These are phyloP conservation scores for Paramyrothecium sp. DNA, from an alignment of 2,329 filamentous ascomycete genomes.

Conservation along the genomic window DNA sequence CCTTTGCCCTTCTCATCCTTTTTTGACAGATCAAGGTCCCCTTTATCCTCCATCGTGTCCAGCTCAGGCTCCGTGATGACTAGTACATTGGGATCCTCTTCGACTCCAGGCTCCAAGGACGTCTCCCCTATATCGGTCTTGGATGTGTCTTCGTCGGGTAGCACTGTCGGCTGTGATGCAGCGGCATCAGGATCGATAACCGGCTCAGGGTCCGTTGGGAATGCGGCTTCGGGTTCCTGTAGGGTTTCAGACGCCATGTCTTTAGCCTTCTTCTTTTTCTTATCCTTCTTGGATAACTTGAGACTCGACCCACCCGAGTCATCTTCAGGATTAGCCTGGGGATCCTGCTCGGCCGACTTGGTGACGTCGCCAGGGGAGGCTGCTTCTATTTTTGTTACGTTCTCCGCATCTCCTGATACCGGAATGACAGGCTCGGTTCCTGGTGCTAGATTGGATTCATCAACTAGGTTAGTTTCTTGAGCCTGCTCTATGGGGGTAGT, in stretches of 20 bases:
- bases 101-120: not conserved
- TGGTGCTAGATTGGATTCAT: conserved; percentile 1
- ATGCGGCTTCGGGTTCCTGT: conserved; percentile 23
- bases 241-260: conserved; percentile 23
- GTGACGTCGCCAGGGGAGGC: conserved; percentile 4
- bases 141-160: not conserved
- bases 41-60: conserved; percentile 6
- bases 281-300: conserved; percentile 27
- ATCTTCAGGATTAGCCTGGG: conserved; percentile 24
- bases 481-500: conserved; percentile 6
- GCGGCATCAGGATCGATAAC: conserved; percentile 21
- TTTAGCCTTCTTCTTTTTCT: conserved; percentile 32
- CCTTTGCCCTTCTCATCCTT: conserved; percentile 12
- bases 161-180: conserved; percentile 5
- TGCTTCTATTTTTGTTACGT: conserved; percentile 7
- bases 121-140: not conserved
- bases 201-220: conserved; percentile 15
- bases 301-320: conserved; percentile 25
- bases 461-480: conserved; percentile 1
- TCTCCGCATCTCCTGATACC: conserved; percentile 3
- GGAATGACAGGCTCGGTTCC: not conserved
- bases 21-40: conserved; percentile 14
- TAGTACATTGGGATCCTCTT: not conserved
- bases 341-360: conserved; percentile 16
- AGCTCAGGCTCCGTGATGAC: not conserved